Conservation (phyloP, 352 stramenopile genomes). For the Elongisporangium anandrum region DNA sequence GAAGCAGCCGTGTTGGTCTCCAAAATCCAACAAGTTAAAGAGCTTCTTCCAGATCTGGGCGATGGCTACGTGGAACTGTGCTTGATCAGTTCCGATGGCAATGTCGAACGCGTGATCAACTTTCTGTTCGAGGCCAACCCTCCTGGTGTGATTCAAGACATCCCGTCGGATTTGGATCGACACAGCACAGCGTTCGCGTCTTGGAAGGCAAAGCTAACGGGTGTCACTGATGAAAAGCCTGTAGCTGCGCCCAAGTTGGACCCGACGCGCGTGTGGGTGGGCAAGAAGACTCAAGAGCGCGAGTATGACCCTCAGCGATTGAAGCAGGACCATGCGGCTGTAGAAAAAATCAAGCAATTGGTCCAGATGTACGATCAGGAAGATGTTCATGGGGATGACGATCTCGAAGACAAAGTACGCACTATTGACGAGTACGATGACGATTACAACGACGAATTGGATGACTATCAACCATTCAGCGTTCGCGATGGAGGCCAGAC, state of each 20-base stretch:
- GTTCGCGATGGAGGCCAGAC: slow-evolving; percentile 34
- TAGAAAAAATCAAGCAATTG: slow-evolving; percentile 52
- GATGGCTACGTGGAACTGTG: slow-evolving; percentile 63
- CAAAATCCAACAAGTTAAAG: slow-evolving; percentile 49
- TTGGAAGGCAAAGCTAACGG: slow-evolving; percentile 22
- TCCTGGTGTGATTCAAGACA: slow-evolving; percentile 24
- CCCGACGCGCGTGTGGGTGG: slow-evolving; percentile 49
- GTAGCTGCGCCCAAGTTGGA: slow-evolving; percentile 32
- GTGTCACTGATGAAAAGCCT: slow-evolving; percentile 9
- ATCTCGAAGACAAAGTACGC: slow-evolving; percentile 12
- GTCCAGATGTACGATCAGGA: slow-evolving; percentile 47
- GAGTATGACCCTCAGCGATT: slow-evolving; percentile 53
- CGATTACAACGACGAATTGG: slow-evolving; percentile 86
- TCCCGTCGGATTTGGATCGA: slow-evolving; percentile 23
- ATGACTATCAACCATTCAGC: slow-evolving; percentile 71
- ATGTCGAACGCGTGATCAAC: slow-evolving; percentile 56
- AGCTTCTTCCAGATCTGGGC: slow-evolving; percentile 56
- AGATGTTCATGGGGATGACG: slow-evolving; percentile 11
- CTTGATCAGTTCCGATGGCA: slow-evolving; percentile 32
- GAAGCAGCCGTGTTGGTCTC: slow-evolving; percentile 12
- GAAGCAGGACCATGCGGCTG: slow-evolving; percentile 37
- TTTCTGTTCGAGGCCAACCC: slow-evolving; percentile 52
- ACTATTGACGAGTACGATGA: slow-evolving; percentile 68
- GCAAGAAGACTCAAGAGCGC: slow-evolving; percentile 57
- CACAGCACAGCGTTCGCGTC: slow-evolving; percentile 23